Base-by-base conservation (phyloP, 768 basidiomycete species). In the Auriscalpium microsporum region DNA sequence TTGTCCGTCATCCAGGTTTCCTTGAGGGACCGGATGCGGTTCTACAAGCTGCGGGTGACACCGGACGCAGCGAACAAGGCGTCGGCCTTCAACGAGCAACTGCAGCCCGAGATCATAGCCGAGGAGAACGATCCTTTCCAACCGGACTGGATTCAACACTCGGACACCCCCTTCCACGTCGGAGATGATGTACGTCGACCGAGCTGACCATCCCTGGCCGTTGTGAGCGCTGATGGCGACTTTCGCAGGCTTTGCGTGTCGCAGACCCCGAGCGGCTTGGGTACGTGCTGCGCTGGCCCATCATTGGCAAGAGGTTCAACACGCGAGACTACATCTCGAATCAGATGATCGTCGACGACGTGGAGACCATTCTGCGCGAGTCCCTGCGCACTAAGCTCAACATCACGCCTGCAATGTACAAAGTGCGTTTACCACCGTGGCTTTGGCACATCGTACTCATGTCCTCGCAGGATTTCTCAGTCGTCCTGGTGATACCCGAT, bases 401-500 rank as follows among this genome's bases (percentile, higher is more conserved):
- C 13, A 78, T 95, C 45, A 65, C 70, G 13, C 64, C 67, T 6
- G 60, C 67, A 14, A 79, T 84, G 45, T 81, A 81, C 69, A 83
- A 84, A 75, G 90, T 88, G 61, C 47, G 45, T 35, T 45, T 37
- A 34, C 17, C 17, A 8, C 49, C 45, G n/a, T 34, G 36, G 17
- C 45, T 21, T 23, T 19, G 45, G 60, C 50, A 47, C 37, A 23
- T 56, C 50, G 36, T 58, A 14, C 51, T 35, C 47, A 14, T 16
- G 21, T 13, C 54, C 5, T 38, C n/a, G 23, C 60, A 98, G 94
- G 81, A 90, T 55, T 89, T 87, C 69, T 94, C 92, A 2, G 84
- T 87, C 11, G 77, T 97, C 38, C 77, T 99, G 4, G 82, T 98
- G 35, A 83, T 98, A 21, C 94, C 96, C 8, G 96, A 99, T 67